Evolutionary conservation across 768 basidiomycete genomes (phyloP).

Genomic region (Mrakia frigida): DNA sequence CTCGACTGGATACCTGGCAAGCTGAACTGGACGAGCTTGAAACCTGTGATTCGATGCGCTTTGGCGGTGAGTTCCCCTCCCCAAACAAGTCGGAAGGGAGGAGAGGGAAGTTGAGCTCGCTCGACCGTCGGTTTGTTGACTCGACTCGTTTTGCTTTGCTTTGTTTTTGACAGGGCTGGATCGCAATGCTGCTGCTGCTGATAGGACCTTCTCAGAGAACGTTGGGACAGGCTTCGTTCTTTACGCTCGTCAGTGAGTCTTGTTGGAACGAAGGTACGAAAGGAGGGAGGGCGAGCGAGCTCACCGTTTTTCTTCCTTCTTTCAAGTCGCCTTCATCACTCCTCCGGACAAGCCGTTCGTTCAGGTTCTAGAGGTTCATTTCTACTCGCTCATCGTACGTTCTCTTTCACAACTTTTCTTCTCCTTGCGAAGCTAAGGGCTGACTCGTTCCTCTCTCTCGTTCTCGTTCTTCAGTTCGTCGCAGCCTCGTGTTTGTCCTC

Average conservation of each 20-base stretch:
- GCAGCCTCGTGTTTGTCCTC: constrained; percentile 11
- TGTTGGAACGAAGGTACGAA: neutral
- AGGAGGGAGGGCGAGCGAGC: neutral
- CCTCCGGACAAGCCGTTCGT: constrained; percentile 27
- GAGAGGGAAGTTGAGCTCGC: constrained; percentile 6
- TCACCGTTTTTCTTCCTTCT: neutral
- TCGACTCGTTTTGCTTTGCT: neutral
- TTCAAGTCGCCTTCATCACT: constrained; percentile 12
- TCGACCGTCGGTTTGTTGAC: neutral
- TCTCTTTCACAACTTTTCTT: neutral
- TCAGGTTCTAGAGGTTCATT: constrained; percentile 22
- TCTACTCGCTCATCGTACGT: constrained; percentile 23
- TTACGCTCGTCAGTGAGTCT: constrained; percentile 16
- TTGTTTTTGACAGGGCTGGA: constrained; percentile 12
- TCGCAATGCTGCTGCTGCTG: constrained; percentile 26
- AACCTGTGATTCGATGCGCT: constrained; percentile 20
- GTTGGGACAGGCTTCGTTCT: constrained; percentile 30
- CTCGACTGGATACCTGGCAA: constrained; percentile 19
- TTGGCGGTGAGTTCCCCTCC: constrained; percentile 8
- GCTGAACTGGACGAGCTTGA: constrained; percentile 3
- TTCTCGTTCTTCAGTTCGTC: constrained; percentile 6
- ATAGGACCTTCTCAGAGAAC: neutral
- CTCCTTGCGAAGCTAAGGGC: no score
- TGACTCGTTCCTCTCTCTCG: neutral
- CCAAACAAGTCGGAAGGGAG: neutral